These are phyloP conservation scores for Termitomyces sp. DNA, from an alignment of 768 basidiomycete species.

Conservation along the genomic window DNA sequence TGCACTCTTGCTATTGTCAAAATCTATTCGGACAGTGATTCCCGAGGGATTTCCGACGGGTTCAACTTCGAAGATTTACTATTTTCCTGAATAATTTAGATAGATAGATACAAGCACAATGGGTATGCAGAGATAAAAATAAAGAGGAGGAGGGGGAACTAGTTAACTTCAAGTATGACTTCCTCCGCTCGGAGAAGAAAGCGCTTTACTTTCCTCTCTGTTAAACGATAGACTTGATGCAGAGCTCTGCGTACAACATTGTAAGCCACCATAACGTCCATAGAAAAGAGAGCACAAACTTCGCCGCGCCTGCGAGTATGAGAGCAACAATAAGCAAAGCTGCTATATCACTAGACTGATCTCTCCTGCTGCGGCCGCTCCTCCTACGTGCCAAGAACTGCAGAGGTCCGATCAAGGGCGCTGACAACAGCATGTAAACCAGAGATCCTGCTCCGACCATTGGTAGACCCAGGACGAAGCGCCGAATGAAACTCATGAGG, in stretches of 20 bases:
- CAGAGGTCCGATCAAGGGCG: conserved; percentile 60
- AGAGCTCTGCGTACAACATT: conserved; percentile 46
- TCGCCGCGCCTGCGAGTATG: conserved; percentile 55
- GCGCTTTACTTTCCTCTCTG: conserved; percentile 52
- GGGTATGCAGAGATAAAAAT: background rate
- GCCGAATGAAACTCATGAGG: conserved; percentile 51
- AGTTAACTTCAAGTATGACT: conserved; percentile 73
- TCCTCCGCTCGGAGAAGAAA: conserved; percentile 70
- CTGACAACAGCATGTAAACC: conserved; percentile 62
- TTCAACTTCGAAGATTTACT: background rate
- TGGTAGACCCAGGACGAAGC: conserved; percentile 75
- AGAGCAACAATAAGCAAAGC: conserved; percentile 61
- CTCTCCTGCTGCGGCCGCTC: conserved; percentile 47
- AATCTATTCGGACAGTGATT: background rate
- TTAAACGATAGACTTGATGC: conserved; percentile 63
- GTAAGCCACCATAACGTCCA: background rate
- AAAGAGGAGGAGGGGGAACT: conserved; percentile 8
- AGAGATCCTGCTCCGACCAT: conserved; percentile 74
- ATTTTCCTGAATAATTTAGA: background rate
- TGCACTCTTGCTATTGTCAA: background rate
- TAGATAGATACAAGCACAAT: background rate
- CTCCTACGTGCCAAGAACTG: conserved; percentile 68
- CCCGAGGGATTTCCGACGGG: background rate
- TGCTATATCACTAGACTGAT: conserved; percentile 55
- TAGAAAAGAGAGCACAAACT: conserved; percentile 32